Percentiles rank a stretch among this genome's conserved stretches.
phyloP scores from a whole-genome alignment of 1,284 basidiomycete species.

The Ustilago shanxiensis region DNA sequence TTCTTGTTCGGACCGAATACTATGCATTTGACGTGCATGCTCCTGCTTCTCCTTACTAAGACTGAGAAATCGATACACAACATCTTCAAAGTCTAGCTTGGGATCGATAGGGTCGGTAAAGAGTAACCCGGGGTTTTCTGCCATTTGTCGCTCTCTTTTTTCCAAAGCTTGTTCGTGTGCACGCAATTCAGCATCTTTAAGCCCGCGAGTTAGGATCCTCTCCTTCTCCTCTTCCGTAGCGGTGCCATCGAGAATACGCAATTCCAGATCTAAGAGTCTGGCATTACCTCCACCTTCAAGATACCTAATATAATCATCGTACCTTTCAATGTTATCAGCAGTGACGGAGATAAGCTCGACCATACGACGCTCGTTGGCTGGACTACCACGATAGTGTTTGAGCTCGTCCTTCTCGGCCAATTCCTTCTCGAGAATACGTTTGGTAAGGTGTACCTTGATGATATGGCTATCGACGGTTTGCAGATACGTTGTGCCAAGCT shows the following conservation, averaged over 20 bases:
- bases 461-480: constrained; percentile 84
- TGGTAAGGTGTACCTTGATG: constrained; percentile 72
- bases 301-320: constrained; percentile 26
- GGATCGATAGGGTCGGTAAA: neutral
- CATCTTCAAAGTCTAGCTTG: constrained; percentile 9
- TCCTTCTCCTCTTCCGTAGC: neutral
- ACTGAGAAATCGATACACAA: constrained; percentile 15
- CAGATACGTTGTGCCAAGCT: constrained; percentile 83
- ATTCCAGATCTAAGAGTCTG: constrained; percentile 4
- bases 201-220: neutral
- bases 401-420: constrained; percentile 17
- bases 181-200: neutral
- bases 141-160: neutral
- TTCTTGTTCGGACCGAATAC: constrained; percentile 23
- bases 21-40: neutral
- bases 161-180: neutral
- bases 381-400: constrained; percentile 17
- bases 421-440: constrained; percentile 39
- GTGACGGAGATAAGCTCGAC: constrained; percentile 15
- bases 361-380: constrained; percentile 9
- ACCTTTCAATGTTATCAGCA: constrained; percentile 15
- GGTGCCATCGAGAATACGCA: neutral
- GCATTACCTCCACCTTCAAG: neutral
- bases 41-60: constrained; percentile 7
- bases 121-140: neutral